Evolutionary conservation across 2,329 filamentous ascomycete species (phyloP).

Genomic region (Tolypocladium tundrense): DNA sequence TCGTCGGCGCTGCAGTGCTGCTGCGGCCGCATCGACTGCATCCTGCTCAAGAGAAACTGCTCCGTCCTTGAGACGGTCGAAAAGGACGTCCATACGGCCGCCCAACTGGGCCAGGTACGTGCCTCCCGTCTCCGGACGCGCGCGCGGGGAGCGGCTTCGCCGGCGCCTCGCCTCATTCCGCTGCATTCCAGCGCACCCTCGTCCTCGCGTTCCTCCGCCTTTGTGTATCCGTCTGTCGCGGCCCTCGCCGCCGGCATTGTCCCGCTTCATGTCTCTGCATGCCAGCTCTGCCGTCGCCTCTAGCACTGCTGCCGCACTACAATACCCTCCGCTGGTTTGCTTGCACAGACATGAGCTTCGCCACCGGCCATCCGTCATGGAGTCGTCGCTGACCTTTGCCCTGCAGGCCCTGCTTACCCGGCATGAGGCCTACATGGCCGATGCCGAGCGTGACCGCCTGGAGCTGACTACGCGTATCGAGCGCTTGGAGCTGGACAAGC

Average conservation of each 20-base stretch:
- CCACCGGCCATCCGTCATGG: slow-evolving; percentile 6
- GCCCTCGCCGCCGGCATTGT: neutral
- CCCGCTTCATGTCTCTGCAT: neutral
- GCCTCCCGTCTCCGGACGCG: neutral
- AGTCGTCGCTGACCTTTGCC: slow-evolving; percentile 58
- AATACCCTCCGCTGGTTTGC: neutral
- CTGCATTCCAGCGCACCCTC: neutral
- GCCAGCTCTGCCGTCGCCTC: neutral
- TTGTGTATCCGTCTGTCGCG: neutral
- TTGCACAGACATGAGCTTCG: neutral
- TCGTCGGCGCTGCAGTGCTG: slow-evolving; percentile 55
- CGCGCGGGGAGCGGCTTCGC: neutral
- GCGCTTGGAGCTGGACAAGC: slow-evolving; percentile 64
- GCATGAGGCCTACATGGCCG: slow-evolving; percentile 89
- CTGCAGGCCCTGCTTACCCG: slow-evolving; percentile 80
- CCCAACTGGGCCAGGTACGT: slow-evolving; percentile 82
- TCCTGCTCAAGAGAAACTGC: slow-evolving; percentile 72
- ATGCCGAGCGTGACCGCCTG: slow-evolving; percentile 75
- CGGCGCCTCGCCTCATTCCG: neutral
- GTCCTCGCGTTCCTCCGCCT: neutral
- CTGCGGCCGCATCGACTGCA: slow-evolving; percentile 72
- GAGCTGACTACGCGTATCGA: slow-evolving; percentile 65
- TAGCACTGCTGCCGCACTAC: neutral
- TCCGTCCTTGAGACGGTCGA: slow-evolving; percentile 71
- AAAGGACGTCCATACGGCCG: slow-evolving; percentile 77